These are phyloP conservation scores for Seiridium unicorne DNA, from an alignment of 2,329 filamentous ascomycete genomes.

Conservation along the genomic window DNA sequence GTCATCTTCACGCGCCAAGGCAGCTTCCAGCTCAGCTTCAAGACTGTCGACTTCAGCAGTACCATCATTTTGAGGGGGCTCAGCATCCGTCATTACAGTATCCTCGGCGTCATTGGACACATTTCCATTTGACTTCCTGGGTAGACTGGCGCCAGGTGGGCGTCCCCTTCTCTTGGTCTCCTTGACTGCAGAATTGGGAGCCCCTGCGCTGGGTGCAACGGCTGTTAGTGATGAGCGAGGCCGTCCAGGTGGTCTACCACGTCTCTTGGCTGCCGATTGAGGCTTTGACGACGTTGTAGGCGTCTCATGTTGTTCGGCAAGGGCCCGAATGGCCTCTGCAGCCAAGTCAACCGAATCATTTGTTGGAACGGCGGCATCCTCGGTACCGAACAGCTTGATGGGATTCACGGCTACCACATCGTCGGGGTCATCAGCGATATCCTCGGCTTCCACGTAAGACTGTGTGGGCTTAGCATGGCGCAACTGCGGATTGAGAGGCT, in stretches of 20 bases:
- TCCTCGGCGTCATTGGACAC: constrained; percentile 18
- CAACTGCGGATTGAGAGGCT: constrained; percentile 46
- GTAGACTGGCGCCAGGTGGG: constrained; percentile 17
- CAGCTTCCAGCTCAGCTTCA: constrained; percentile 32
- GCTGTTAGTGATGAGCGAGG: constrained; percentile 18
- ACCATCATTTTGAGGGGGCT: constrained; percentile 13
- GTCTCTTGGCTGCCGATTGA: constrained; percentile 20
- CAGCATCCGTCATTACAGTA: constrained; percentile 23
- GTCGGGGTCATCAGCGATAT: constrained; percentile 43
- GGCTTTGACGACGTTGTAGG: constrained; percentile 14
- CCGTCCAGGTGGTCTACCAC: constrained; percentile 26
- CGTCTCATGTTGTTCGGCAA: constrained; percentile 16
- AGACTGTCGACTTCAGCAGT: constrained; percentile 27
- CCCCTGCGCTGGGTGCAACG: background rate
- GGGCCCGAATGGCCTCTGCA: constrained; percentile 31
- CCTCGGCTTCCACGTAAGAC: constrained; percentile 50
- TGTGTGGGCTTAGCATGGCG: constrained; percentile 51
- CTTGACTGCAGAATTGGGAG: background rate
- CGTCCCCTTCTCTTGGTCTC: constrained; percentile 26
- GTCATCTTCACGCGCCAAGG: constrained; percentile 21
- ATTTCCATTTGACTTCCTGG: constrained; percentile 25
- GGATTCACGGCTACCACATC: constrained; percentile 29
- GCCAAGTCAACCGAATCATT: constrained; percentile 39
- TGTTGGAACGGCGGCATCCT: constrained; percentile 4
- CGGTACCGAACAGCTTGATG: background rate